phyloP scores from a whole-genome alignment of 495 filamentous ascomycete genomes.

The Bombardia bombarda region DNA sequence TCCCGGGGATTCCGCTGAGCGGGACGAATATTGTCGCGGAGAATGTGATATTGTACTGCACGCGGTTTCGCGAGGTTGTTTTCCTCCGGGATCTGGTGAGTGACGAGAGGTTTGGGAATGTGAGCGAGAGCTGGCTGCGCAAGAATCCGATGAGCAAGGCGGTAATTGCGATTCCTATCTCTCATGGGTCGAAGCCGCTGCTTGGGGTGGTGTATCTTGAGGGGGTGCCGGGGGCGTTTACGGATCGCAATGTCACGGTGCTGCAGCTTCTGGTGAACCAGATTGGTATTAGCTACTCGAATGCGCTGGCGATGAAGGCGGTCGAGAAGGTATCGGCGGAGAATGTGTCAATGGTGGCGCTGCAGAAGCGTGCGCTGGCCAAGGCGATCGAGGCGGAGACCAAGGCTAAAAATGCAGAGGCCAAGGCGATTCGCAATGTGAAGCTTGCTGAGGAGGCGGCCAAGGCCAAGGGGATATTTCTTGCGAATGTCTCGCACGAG shows the following conservation, averaged over 20 bases:
- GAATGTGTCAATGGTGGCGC: slow-evolving; percentile 80
- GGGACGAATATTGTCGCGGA: slow-evolving; percentile 57
- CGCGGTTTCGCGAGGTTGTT: slow-evolving; percentile 75
- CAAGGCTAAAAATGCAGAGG: slow-evolving; percentile 76
- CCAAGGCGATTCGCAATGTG: slow-evolving; percentile 77
- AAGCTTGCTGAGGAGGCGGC: slow-evolving; percentile 87
- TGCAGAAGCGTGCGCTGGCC: slow-evolving; percentile 73
- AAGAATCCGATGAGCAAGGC: slow-evolving; percentile 64
- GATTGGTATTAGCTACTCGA: slow-evolving; percentile 81
- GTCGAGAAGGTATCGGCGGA: slow-evolving; percentile 70
- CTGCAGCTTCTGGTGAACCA: slow-evolving; percentile 83
- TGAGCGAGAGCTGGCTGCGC: slow-evolving; percentile 59
- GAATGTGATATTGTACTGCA: slow-evolving; percentile 73
- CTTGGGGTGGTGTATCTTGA: slow-evolving; percentile 82
- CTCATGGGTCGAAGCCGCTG: slow-evolving; percentile 64
- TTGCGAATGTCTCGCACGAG: slow-evolving; percentile 88
- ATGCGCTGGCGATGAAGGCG: slow-evolving; percentile 75
- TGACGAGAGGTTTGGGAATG: slow-evolving; percentile 82
- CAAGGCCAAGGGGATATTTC: slow-evolving; percentile 84
- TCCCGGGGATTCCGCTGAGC: slow-evolving; percentile 58
- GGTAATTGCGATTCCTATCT: slow-evolving; percentile 78
- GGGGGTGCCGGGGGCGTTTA: slow-evolving; percentile 77
- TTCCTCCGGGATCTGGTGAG: slow-evolving; percentile 75
- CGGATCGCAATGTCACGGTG: slow-evolving; percentile 78
- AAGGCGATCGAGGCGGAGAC: slow-evolving; percentile 73